Evolutionary conservation across 139 green algal species (phyloP).

Genomic region (Coccomyxa sp.): DNA sequence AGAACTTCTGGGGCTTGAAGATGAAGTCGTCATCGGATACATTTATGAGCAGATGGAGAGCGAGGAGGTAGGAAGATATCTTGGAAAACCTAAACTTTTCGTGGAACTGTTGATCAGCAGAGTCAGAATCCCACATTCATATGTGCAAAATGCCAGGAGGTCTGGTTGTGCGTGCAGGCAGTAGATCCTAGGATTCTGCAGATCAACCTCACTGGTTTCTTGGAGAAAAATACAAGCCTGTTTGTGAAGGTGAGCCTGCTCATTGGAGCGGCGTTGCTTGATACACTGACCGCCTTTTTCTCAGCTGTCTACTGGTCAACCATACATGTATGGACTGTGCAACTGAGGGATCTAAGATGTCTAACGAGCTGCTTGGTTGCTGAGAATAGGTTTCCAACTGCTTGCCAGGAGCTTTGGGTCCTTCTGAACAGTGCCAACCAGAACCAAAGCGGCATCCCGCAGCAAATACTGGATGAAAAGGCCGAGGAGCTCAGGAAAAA

Average conservation of each 20-base stretch:
- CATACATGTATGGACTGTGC: not conserved
- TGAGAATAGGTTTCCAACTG: not conserved
- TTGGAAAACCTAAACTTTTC: not conserved
- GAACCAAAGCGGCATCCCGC: slow-evolving; percentile 70
- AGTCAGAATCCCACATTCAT: not conserved
- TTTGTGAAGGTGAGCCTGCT: slow-evolving; percentile 76
- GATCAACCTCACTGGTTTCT: slow-evolving; percentile 78
- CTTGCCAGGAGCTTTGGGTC: slow-evolving; percentile 77
- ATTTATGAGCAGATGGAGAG: slow-evolving; percentile 87
- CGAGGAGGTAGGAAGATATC: slow-evolving; percentile 33
- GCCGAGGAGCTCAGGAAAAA: slow-evolving; percentile 51
- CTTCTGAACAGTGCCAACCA: slow-evolving; percentile 68
- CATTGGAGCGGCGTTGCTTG: not conserved
- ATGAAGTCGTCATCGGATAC: slow-evolving; percentile 92
- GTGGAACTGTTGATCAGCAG: not conserved
- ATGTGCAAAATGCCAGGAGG: not conserved
- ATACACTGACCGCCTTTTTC: not conserved
- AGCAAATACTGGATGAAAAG: slow-evolving; percentile 80
- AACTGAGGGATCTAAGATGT: too few relatives aligned
- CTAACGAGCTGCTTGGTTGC: not conserved
- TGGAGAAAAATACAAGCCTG: slow-evolving; percentile 85
- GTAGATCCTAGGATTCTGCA: slow-evolving; percentile 73
- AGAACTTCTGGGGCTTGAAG: slow-evolving; percentile 89
- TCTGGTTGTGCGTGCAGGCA: slow-evolving; percentile 23
- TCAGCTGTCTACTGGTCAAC: not conserved